Percentiles rank a stretch among this genome's conserved stretches.
phyloP scores from a whole-genome alignment of 306 rosid genomes.

The Aeschynomene evenia region DNA sequence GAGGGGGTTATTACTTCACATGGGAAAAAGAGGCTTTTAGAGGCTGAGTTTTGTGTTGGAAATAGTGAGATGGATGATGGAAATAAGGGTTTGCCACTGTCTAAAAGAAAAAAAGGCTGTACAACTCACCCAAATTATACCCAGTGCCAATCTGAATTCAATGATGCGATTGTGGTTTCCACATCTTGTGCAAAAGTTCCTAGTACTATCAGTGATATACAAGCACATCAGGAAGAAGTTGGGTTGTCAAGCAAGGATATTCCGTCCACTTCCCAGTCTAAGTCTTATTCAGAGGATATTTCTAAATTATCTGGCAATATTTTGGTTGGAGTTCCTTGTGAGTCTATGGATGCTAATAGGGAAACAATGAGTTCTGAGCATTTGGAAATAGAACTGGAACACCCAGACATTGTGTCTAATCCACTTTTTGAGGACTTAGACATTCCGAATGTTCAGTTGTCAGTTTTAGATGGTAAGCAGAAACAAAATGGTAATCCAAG shows the following conservation, averaged over 20 bases:
- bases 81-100: constrained; percentile 31
- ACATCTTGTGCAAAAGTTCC: constrained; percentile 43
- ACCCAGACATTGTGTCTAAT: constrained; percentile 32
- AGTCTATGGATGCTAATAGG: constrained; percentile 32
- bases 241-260: constrained; percentile 33
- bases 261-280: constrained; percentile 30
- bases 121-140: constrained; percentile 25
- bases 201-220: constrained; percentile 34
- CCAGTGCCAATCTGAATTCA: constrained; percentile 33
- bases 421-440: constrained; percentile 33
- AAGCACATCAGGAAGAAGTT: constrained; percentile 36
- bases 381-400: constrained; percentile 40
- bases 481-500: constrained; percentile 36
- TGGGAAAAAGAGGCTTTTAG: constrained; percentile 34
- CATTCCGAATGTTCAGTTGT: constrained; percentile 35
- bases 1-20: constrained; percentile 31
- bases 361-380: constrained; percentile 31
- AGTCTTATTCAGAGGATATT: constrained; percentile 40
- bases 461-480: constrained; percentile 36
- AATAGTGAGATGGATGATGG: constrained; percentile 30
- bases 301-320: constrained; percentile 30
- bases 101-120: constrained; percentile 46
- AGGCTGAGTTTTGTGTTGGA: constrained; percentile 35
- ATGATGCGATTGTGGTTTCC: constrained; percentile 37
- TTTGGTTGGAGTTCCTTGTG: constrained; percentile 40